Base-by-base conservation (phyloP, 2,329 filamentous ascomycete species). In the Aspergillus sp. region DNA sequence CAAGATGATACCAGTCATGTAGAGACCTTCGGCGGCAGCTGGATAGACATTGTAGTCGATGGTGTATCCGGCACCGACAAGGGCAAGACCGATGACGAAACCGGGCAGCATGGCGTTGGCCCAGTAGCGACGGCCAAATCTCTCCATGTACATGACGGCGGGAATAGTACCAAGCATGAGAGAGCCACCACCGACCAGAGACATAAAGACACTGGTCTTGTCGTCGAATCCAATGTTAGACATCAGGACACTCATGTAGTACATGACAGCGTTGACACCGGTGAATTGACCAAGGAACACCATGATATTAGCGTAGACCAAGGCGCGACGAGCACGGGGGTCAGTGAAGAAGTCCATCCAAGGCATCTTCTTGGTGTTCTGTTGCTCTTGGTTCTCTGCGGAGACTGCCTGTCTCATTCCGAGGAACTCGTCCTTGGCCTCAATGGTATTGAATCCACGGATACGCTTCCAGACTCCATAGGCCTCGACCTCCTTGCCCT, bases 261-360 rank as follows among this genome's bases (percentile, higher is more conserved):
- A 88, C 75, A 84, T 78, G 43, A 85, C 79, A 0, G 81, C 81
- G 47, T 85, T 85, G 39, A 86, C 80, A 42, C 84, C 84, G 0
- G 83, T 88, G 32, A 87, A 73, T 54, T 88, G 85, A 0, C 85
- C 85, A 0, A 86, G 70, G 47, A 85, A 73, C 44, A 86, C 80
- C 81, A 86, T 86, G 33, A 82, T 76, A 56, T 84, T 85, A 56
- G 82, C 82, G 56, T 85, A 85, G 46, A 86, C 63, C 35, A 86
- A 70, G 2, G 83, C 80, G 7, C 83, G 74, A 19, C 82, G 78
- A n/a, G 79, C 79, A 30, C 85, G 78, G 6, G 82, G 80, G 33
- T 82, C 77, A 12, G 83, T 87, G 67, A 88, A 78, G 67, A 88
- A 85, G 59, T 88, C 84, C 70, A 87, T 72, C 82, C 83, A 88